A percentile compares a stretch with the other conserved stretches of the same genome.
These are phyloP conservation scores for Heimioporus sp. DNA, from an alignment of 768 basidiomycete species.

Conservation along the genomic window DNA sequence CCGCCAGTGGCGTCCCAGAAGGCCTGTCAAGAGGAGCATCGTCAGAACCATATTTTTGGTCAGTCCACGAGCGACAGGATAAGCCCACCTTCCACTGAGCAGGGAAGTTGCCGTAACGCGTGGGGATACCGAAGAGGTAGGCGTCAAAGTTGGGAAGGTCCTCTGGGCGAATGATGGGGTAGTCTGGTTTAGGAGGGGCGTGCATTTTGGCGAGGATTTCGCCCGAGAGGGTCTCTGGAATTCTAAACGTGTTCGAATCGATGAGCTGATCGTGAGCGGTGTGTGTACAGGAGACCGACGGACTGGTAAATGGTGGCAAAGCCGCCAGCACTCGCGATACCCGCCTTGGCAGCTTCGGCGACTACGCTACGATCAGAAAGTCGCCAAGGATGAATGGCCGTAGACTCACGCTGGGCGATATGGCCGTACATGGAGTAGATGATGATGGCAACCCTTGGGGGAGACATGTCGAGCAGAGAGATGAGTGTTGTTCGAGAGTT, in stretches of 20 bases:
- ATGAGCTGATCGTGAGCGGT: not conserved
- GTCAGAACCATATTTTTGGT: not conserved
- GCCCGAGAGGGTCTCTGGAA: slow-evolving; percentile 73
- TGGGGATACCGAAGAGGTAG: slow-evolving; percentile 42
- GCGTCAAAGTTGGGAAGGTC: slow-evolving; percentile 32
- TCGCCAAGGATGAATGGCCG: not conserved
- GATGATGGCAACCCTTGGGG: slow-evolving; percentile 60
- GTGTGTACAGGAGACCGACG: slow-evolving; percentile 16
- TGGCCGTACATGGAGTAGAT: slow-evolving; percentile 78
- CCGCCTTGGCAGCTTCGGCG: slow-evolving; percentile 52
- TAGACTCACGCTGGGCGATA: slow-evolving; percentile 58
- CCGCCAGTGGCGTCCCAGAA: slow-evolving; percentile 78
- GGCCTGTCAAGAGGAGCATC: slow-evolving; percentile 33
- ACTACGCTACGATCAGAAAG: slow-evolving; percentile 43
- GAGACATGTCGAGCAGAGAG: slow-evolving; percentile 35
- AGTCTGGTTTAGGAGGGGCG: slow-evolving; percentile 65
- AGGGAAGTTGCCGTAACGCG: slow-evolving; percentile 46
- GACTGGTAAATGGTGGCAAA: slow-evolving; percentile 55
- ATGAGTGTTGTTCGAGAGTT: not conserved
- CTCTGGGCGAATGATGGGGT: slow-evolving; percentile 30
- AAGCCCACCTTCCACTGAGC: slow-evolving; percentile 59
- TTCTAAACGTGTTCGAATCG: slow-evolving; percentile 37
- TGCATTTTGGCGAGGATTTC: slow-evolving; percentile 68
- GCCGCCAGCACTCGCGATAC: slow-evolving; percentile 50
- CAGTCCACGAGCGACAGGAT: not conserved